phyloP scores from a whole-genome alignment of 148 eudicot species.

The Amaranthus palmeri region DNA sequence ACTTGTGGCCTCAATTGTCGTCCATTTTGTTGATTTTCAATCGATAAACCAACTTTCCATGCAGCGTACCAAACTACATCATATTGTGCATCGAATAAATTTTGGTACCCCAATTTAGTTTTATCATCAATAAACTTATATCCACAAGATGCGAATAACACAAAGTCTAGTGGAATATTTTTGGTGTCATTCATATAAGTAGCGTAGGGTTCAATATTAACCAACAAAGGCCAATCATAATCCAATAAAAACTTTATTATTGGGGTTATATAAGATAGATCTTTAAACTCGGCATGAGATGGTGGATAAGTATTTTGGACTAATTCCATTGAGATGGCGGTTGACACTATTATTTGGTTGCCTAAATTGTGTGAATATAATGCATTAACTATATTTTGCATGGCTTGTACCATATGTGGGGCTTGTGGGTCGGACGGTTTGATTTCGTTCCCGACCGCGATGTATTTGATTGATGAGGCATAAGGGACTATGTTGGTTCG shows the following conservation, averaged over 20 bases:
- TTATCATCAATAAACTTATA: slow-evolving; percentile 5
- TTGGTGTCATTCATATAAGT: neutral
- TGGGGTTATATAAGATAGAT: slow-evolving; percentile 7
- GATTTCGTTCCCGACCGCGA: slow-evolving; percentile 23
- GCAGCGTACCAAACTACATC: slow-evolving; percentile 26
- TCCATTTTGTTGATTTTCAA: too few species aligned
- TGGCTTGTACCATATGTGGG: slow-evolving; percentile 1
- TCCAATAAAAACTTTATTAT: slow-evolving; percentile 20
- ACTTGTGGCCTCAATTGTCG: too few species aligned
- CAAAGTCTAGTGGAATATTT: slow-evolving; percentile 13
- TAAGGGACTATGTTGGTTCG: slow-evolving; percentile 14
- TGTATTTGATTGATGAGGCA: slow-evolving; percentile 9
- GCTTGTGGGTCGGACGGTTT: neutral
- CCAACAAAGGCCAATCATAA: slow-evolving; percentile 27
- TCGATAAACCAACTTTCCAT: slow-evolving; percentile 5
- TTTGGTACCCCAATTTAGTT: slow-evolving; percentile 20
- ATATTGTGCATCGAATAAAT: slow-evolving; percentile 24
- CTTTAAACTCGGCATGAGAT: slow-evolving; percentile 15
- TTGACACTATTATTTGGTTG: slow-evolving; percentile 20
- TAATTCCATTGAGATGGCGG: neutral
- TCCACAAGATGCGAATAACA: slow-evolving; percentile 13
- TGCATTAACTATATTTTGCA: slow-evolving; percentile 19
- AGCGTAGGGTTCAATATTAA: slow-evolving; percentile 31
- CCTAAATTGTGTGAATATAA: slow-evolving; percentile 11
- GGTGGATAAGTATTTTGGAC: slow-evolving; percentile 26